Percentiles rank a stretch among this genome's conserved stretches.
Evolutionary conservation across 352 stramenopile genomes (phyloP).

Genomic region (Globisporangium perplexum): DNA sequence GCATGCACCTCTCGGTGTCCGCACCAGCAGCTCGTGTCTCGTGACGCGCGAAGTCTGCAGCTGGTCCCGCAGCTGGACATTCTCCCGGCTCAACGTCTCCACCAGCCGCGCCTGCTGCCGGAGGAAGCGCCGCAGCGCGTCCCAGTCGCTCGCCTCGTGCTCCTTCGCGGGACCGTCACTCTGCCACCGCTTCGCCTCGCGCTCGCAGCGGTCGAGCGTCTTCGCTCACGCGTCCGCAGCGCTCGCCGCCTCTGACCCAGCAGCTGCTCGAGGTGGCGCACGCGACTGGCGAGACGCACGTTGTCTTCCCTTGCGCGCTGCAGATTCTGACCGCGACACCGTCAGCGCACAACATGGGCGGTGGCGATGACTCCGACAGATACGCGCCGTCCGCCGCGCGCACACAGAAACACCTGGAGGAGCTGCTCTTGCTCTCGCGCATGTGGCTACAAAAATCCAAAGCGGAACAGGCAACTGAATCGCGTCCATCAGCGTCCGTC

Average conservation of each 20-base stretch:
- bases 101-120: slow-evolving; percentile 12
- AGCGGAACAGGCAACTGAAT: too few species aligned
- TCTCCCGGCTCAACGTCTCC: slow-evolving; percentile 14
- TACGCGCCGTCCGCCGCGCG: too few species aligned
- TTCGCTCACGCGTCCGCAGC: background rate
- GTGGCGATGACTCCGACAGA: too few species aligned
- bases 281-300: slow-evolving; percentile 18
- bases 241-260: slow-evolving; percentile 2
- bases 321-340: too few species aligned
- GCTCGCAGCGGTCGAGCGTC: background rate
- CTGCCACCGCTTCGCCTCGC: background rate
- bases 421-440: background rate
- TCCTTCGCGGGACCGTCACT: background rate
- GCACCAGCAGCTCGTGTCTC: slow-evolving; percentile 16
- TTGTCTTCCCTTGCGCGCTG: slow-evolving; percentile 22
- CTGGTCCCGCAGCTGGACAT: slow-evolving; percentile 21
- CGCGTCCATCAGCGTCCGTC: too few species aligned
- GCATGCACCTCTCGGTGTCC: background rate
- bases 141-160: background rate
- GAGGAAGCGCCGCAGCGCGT: slow-evolving; percentile 10
- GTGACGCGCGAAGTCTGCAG: slow-evolving; percentile 13
- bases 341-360: too few species aligned
- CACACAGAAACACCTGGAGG: too few species aligned
- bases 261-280: slow-evolving; percentile 19
- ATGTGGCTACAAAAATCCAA: background rate